phyloP scores from a whole-genome alignment of 768 basidiomycete species.

The Rhodotorula kratochvilovae region DNA sequence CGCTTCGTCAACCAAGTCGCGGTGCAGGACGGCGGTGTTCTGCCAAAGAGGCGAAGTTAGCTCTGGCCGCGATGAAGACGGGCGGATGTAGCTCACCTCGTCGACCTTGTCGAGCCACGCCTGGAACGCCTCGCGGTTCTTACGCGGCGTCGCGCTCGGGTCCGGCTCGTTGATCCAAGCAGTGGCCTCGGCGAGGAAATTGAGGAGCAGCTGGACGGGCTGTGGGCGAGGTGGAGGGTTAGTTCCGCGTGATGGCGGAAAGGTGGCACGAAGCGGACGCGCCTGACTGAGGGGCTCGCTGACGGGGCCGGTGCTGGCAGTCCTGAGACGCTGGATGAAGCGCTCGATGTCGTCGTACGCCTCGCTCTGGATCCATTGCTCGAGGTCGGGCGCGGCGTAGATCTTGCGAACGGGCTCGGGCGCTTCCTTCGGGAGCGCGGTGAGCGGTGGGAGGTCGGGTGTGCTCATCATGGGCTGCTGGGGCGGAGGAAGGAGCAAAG shows the following conservation, averaged over 20 bases:
- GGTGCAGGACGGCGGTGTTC: constrained; percentile 49
- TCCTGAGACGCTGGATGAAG: constrained; percentile 69
- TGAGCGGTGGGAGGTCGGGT: neutral
- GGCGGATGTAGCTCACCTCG: constrained; percentile 55
- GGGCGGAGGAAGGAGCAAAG: neutral
- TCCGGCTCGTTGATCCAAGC: neutral
- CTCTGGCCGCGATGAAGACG: too few relatives aligned
- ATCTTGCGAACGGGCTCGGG: constrained; percentile 49
- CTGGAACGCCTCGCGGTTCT: neutral
- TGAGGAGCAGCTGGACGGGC: neutral
- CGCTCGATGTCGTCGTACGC: constrained; percentile 63
- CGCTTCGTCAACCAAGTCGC: constrained; percentile 53
- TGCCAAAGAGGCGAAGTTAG: too few relatives aligned
- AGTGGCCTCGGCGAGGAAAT: neutral
- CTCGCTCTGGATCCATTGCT: constrained; percentile 65
- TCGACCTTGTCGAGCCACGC: constrained; percentile 74
- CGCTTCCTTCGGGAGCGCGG: neutral
- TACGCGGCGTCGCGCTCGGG: too few relatives aligned
- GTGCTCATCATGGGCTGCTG: neutral
- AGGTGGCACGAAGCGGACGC: neutral
- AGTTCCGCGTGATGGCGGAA: neutral
- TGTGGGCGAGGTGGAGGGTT: neutral
- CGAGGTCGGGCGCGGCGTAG: constrained; percentile 67
- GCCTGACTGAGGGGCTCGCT: constrained; percentile 47
- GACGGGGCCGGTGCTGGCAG: constrained; percentile 69